phyloP scores from a whole-genome alignment of 2,329 filamentous ascomycete species.

The Thielaviopsis euricoi region DNA sequence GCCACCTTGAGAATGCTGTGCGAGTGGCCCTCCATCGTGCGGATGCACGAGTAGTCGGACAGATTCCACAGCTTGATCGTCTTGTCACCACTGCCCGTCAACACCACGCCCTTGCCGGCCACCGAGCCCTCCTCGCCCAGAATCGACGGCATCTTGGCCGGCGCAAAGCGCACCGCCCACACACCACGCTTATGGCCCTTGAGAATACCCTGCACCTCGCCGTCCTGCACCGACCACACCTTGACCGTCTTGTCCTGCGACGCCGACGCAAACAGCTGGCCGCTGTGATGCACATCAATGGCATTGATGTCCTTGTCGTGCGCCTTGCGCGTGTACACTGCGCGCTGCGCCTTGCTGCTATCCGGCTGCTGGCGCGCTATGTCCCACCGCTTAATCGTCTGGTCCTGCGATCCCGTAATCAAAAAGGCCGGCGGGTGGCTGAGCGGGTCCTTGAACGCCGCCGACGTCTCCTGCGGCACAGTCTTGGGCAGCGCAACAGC shows the following conservation, averaged over 20 bases:
- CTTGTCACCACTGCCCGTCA: constrained; percentile 91
- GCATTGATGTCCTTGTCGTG: constrained; percentile 99
- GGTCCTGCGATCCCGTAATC: constrained; percentile 85
- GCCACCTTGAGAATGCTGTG: constrained; percentile 88
- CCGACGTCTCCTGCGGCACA: constrained; percentile 48
- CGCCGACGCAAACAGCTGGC: constrained; percentile 79
- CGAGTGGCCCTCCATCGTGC: constrained; percentile 91
- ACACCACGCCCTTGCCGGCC: constrained; percentile 63
- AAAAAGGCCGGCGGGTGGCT: constrained; percentile 69
- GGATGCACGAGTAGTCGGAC: constrained; percentile 76
- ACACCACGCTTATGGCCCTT: constrained; percentile 88
- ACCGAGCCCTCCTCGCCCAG: constrained; percentile 55
- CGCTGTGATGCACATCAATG: constrained; percentile 59
- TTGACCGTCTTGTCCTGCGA: constrained; percentile 96
- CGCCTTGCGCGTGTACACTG: constrained; percentile 77
- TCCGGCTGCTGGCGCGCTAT: constrained; percentile 40
- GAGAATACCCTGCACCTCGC: constrained; percentile 79
- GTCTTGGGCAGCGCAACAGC: constrained; percentile 70
- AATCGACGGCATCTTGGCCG: constrained; percentile 56
- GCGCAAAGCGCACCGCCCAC: constrained; percentile 87
- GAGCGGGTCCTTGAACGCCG: constrained; percentile 56
- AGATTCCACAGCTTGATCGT: constrained; percentile 92
- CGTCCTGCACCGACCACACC: constrained; percentile 83
- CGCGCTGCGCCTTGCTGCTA: constrained; percentile 35
- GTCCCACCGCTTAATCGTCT: constrained; percentile 91